Conservation (phyloP, 768 basidiomycete species). For the Boletus eberwhitei region DNA sequence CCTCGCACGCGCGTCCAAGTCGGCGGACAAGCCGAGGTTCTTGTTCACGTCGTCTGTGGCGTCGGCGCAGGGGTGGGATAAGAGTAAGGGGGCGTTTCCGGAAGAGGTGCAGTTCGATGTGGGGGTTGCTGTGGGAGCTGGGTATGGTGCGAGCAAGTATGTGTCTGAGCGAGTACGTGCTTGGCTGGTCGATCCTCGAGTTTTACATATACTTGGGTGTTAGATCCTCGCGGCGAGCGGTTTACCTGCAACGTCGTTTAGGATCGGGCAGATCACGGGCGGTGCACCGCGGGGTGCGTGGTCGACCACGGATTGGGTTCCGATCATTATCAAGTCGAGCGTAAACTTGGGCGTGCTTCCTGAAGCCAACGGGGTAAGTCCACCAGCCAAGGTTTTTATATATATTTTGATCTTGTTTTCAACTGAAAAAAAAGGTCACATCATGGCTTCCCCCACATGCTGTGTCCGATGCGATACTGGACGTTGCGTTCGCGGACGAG, state of each 20-base stretch:
- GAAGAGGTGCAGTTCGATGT: constrained; percentile 31
- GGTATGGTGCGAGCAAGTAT: constrained; percentile 37
- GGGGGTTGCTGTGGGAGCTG: constrained; percentile 30
- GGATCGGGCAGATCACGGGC: constrained; percentile 38
- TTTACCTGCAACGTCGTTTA: constrained; percentile 31
- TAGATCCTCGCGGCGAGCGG: constrained; percentile 32
- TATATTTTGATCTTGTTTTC: too few species aligned
- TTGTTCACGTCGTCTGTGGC: constrained; percentile 40
- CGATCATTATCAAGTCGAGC: constrained; percentile 36
- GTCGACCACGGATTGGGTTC: constrained; percentile 38
- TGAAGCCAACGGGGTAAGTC: constrained; percentile 23
- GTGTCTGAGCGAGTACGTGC: constrained; percentile 19
- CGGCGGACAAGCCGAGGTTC: constrained; percentile 29
- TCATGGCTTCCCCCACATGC: constrained; percentile 32
- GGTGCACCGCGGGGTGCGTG: constrained; percentile 34
- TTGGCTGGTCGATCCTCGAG: background rate
- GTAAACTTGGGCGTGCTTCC: constrained; percentile 30
- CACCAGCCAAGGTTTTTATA: too few species aligned
- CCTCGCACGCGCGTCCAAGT: constrained; percentile 30
- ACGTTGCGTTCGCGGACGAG: constrained; percentile 26
- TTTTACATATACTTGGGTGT: background rate
- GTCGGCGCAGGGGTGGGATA: constrained; percentile 22
- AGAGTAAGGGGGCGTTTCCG: constrained; percentile 21
- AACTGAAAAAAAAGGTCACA: background rate
- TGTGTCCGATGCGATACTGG: constrained; percentile 26